phyloP scores from a whole-genome alignment of 2,329 filamentous ascomycete species.

The Mycosphaerella sp. region DNA sequence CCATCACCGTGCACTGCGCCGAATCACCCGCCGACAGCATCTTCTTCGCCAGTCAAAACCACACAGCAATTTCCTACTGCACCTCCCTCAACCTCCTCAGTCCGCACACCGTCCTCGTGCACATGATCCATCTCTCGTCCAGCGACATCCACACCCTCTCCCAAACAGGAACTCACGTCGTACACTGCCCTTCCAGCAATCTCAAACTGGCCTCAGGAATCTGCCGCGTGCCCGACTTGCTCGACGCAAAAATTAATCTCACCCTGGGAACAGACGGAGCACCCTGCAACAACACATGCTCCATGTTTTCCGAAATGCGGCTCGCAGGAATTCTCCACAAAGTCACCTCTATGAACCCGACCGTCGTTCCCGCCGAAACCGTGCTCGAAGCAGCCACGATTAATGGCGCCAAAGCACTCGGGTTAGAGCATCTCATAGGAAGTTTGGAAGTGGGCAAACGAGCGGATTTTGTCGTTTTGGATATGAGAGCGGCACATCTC shows the following conservation, averaged over 20 bases:
- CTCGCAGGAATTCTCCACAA: background rate
- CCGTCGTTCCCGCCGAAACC: background rate
- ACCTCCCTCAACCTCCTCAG: background rate
- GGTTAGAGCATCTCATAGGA: background rate
- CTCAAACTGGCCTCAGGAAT: background rate
- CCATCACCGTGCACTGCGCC: background rate
- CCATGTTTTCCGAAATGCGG: background rate
- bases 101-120: background rate
- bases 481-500: slow-evolving; percentile 21
- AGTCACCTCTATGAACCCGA: background rate
- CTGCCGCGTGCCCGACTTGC: background rate
- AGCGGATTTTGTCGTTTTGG: slow-evolving; percentile 34
- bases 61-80: background rate
- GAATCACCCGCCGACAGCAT: background rate
- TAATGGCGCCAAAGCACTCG: background rate
- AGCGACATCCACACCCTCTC: background rate
- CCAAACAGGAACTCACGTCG: background rate
- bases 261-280: background rate
- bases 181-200: background rate
- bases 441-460: background rate
- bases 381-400: background rate
- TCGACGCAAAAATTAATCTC: background rate
- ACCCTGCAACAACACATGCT: background rate
- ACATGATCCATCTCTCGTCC: background rate
- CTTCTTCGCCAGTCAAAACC: background rate